Evolutionary conservation across 225 moss, liverwort and hornwort species (phyloP).

Genomic region (Climacium dendroides): DNA sequence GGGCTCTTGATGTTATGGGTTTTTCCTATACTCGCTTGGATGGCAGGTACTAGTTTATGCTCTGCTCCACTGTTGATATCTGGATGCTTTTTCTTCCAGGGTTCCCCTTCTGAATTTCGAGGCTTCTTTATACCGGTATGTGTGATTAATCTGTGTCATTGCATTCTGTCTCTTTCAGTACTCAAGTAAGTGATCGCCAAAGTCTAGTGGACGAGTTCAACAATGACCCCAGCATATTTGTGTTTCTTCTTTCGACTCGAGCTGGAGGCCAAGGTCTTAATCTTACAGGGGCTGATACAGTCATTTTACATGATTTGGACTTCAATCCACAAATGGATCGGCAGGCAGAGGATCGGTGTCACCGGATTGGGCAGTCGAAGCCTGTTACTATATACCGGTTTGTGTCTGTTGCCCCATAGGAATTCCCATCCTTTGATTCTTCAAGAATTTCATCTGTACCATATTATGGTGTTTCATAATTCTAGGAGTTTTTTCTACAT

Average conservation of each 20-base stretch:
- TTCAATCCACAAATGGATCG: slow-evolving; percentile 99
- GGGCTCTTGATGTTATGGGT: slow-evolving; percentile 85
- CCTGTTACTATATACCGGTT: slow-evolving; percentile 90
- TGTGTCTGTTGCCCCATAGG: not conserved
- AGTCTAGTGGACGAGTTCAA: slow-evolving; percentile 82
- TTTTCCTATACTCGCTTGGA: slow-evolving; percentile 80
- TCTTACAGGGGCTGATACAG: slow-evolving; percentile 89
- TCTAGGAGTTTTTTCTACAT: not conserved
- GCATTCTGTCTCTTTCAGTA: slow-evolving; percentile 25
- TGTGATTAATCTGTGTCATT: not conserved
- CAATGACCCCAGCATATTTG: slow-evolving; percentile 63
- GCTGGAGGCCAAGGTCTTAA: slow-evolving; percentile 96
- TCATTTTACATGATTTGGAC: slow-evolving; percentile 93
- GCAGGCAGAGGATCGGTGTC: slow-evolving; percentile 97
- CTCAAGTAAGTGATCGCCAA: slow-evolving; percentile 80
- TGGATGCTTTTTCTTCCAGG: not conserved
- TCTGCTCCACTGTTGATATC: not conserved
- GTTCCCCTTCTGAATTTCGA: not conserved
- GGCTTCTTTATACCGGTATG: not conserved
- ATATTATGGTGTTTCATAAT: not conserved
- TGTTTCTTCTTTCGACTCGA: slow-evolving; percentile 85
- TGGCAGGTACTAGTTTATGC: slow-evolving; percentile 41
- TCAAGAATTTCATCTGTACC: not conserved
- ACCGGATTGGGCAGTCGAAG: slow-evolving; percentile 85
- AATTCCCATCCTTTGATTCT: not conserved